Base-by-base conservation (phyloP, 225 moss, liverwort and hornwort genomes). In the Pseudisothecium myosuroides region DNA sequence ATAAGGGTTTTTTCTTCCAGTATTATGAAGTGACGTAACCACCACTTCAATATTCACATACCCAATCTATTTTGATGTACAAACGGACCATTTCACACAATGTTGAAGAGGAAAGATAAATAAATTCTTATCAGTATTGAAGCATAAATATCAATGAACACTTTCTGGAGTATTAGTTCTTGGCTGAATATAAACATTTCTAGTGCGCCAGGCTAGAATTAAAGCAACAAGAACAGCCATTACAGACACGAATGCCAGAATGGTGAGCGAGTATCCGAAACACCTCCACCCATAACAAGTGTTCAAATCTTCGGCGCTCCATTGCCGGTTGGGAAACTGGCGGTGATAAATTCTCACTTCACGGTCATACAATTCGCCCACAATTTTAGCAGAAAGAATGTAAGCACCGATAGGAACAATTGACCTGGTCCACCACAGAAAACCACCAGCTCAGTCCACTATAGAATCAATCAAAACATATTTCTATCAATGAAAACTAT, bases 331-430 rank as follows among this genome's bases (percentile, higher is more conserved):
- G 16, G 90, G 88, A 54, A 89, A 91, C 34, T 81, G 84, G 8
- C 29, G 55, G 75, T 94, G 93, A 84, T 95, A 92, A 50, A 36
- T 41, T 9, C 72, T 74, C 59, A 96, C 96, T 92, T 98, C 93
- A 47, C 93, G 93, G 85, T 97, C 96, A 82, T 98, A 98, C 59
- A 97, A 37, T 45, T 83, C 91, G 13, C 98, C 98, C 61, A 98
- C 92, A 47, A 98, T 37, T 90, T 96, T 92, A 45, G 94, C 98
- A 62, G 96, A 98, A 45, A 98, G 93, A 55, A 97, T 41, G 87
- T 94, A 97, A 26, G 98, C 96, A 63, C 97, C 96, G 55, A 98
- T 39, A 12, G 98, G 96, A 47, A 94, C 91, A 69, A 90, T 94
- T 27, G 97, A 92, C 91, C 96, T 98, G 91, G 76, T 74, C 49